Evolutionary conservation across 2,329 filamentous ascomycete species (phyloP).

Genomic region (Colletotrichum musae): DNA sequence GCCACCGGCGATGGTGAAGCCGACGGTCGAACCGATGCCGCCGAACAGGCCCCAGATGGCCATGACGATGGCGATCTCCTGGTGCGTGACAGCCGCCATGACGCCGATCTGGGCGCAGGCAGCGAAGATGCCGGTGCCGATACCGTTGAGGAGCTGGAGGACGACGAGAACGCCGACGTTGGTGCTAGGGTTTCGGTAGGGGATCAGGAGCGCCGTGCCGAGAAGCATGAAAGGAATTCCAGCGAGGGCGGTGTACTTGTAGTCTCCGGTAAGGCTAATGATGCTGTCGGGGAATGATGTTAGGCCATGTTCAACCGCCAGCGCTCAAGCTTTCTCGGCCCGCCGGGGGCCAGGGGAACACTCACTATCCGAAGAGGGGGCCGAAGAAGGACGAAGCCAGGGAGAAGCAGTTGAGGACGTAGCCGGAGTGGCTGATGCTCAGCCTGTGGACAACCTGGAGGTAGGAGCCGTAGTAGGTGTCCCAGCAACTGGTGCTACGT

Average conservation of each 20-base stretch:
- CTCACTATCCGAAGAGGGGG: conserved; percentile 54
- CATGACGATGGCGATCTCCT: conserved; percentile 51
- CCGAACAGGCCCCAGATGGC: conserved; percentile 51
- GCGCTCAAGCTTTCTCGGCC: no score
- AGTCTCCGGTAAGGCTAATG: conserved; percentile 50
- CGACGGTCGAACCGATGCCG: conserved; percentile 51
- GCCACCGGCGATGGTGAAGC: conserved; percentile 49
- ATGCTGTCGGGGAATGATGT: conserved; percentile 31
- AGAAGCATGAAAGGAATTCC: conserved; percentile 53
- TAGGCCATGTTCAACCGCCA: conserved; percentile 42
- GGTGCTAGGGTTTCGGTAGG: conserved; percentile 50
- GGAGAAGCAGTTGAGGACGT: conserved; percentile 52
- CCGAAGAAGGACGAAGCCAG: conserved; percentile 56
- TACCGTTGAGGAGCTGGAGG: conserved; percentile 56
- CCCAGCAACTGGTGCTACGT: conserved; percentile 48
- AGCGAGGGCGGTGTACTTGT: conserved; percentile 51
- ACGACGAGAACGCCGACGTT: conserved; percentile 54
- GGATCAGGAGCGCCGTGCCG: conserved; percentile 50
- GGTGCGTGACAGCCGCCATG: conserved; percentile 50
- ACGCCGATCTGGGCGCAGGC: conserved; percentile 58
- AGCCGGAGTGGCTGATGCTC: conserved; percentile 47
- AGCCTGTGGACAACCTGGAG: conserved; percentile 54
- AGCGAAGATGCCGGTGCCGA: conserved; percentile 50
- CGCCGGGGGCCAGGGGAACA: no score
- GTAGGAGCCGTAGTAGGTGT: conserved; percentile 59